Evolutionary conservation across 306 rosid species (phyloP).

Genomic region (Begonia fuchsioides): DNA sequence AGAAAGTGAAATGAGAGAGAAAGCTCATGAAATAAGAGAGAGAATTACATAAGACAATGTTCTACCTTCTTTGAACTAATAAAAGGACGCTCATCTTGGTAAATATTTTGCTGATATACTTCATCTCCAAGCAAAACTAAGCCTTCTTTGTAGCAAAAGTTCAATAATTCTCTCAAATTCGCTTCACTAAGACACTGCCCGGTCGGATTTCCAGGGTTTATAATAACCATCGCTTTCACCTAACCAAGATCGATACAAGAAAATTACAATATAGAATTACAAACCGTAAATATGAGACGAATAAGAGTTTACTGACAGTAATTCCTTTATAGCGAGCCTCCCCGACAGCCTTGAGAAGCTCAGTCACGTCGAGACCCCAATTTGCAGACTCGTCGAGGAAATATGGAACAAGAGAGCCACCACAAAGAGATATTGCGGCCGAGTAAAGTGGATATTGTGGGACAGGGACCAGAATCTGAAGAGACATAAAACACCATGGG

Average conservation of each 20-base stretch:
- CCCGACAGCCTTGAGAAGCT: conserved; percentile 56
- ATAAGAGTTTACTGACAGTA: conserved; percentile 39
- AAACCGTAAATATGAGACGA: not conserved
- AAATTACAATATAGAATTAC: conserved; percentile 2
- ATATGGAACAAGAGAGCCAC: conserved; percentile 95
- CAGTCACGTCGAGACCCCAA: conserved; percentile 83
- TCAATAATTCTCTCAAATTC: conserved; percentile 60
- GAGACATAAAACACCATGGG: conserved; percentile 8
- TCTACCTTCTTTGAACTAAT: conserved; percentile 75
- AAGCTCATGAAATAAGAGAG: too few relatives aligned
- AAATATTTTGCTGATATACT: conserved; percentile 91
- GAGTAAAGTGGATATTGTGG: conserved; percentile 99
- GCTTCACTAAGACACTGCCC: conserved; percentile 91
- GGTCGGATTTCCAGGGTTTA: conserved; percentile 97
- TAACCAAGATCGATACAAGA: conserved; percentile 19
- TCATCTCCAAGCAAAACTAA: conserved; percentile 94
- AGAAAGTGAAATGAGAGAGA: too few relatives aligned
- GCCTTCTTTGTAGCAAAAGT: conserved; percentile 64
- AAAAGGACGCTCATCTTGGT: conserved; percentile 95
- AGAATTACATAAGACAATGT: not conserved
- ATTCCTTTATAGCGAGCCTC: conserved; percentile 78
- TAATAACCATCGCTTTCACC: conserved; percentile 99
- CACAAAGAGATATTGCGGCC: conserved; percentile 70
- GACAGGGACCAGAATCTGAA: conserved; percentile 93
- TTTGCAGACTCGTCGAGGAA: conserved; percentile 96